Evolutionary conservation across 768 basidiomycete genomes (phyloP).

Genomic region (Boletus speciosus): DNA sequence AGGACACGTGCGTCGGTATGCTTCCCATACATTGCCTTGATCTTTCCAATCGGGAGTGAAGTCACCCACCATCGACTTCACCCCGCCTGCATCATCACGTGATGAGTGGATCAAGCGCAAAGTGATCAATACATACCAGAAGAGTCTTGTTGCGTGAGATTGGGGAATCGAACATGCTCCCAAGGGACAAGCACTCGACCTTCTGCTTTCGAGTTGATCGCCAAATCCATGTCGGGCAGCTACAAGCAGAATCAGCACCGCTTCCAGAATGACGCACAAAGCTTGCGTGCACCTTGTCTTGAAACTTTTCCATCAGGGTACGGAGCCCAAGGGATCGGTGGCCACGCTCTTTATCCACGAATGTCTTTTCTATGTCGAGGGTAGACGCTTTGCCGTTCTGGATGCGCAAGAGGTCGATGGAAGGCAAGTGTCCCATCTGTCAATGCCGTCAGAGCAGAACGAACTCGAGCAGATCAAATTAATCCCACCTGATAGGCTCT

Average conservation of each 20-base stretch:
- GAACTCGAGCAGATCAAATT: background rate
- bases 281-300: conserved; percentile 46
- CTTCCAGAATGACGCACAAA: background rate
- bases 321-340: conserved; percentile 77
- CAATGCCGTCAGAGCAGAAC: background rate
- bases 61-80: conserved; percentile 52
- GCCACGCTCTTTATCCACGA: conserved; percentile 65
- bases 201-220: conserved; percentile 92
- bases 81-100: conserved; percentile 37
- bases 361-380: conserved; percentile 52
- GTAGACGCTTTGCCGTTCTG: conserved; percentile 57
- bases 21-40: conserved; percentile 88
- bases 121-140: conserved; percentile 24
- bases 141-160: conserved; percentile 50
- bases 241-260: conserved; percentile 24
- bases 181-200: conserved; percentile 91
- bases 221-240: conserved; percentile 93
- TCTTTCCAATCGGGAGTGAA: conserved; percentile 85
- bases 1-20: conserved; percentile 87
- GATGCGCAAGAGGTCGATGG: conserved; percentile 84
- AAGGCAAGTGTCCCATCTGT: conserved; percentile 75
- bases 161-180: conserved; percentile 76
- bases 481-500: conserved; percentile 52
- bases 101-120: background rate
- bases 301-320: conserved; percentile 70